Conservation (phyloP, 202 grass and related monocot species). For the Schoenoplectus tabernaemontani region DNA sequence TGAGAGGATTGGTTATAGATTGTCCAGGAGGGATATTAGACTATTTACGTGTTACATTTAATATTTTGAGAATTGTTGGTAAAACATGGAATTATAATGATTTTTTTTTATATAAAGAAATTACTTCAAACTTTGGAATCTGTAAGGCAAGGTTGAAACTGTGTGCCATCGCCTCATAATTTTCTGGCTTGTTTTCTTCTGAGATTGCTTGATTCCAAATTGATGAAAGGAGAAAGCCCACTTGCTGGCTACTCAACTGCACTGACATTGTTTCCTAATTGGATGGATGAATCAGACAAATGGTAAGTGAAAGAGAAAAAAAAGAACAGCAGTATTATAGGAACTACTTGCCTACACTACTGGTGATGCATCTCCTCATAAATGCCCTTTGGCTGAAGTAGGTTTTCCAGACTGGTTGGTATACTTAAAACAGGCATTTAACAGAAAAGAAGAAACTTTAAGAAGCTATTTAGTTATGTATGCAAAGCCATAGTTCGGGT, state of each 20-base stretch:
- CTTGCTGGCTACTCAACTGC: slow-evolving; percentile 71
- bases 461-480: neutral
- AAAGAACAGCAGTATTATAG: neutral
- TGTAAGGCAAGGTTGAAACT: slow-evolving; percentile 64
- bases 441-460: neutral
- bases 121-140: slow-evolving; percentile 62
- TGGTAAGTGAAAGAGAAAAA: slow-evolving; percentile 8
- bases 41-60: neutral
- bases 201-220: slow-evolving; percentile 82
- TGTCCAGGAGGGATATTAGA: neutral
- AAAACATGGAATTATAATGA: neutral
- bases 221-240: slow-evolving; percentile 84
- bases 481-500: neutral
- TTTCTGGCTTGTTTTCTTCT: slow-evolving; percentile 65
- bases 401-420: neutral
- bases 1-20: neutral
- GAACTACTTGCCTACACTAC: neutral
- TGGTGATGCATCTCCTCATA: neutral
- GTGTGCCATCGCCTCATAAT: slow-evolving; percentile 84
- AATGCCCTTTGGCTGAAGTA: neutral
- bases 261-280: slow-evolving; percentile 58
- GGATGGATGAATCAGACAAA: slow-evolving; percentile 26
- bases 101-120: slow-evolving; percentile 14
- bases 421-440: neutral
- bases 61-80: neutral